A percentile compares a stretch with the other conserved stretches of the same genome.
Evolutionary conservation across 2,329 filamentous ascomycete species (phyloP).

Genomic region (Sclerotinia spermophila): DNA sequence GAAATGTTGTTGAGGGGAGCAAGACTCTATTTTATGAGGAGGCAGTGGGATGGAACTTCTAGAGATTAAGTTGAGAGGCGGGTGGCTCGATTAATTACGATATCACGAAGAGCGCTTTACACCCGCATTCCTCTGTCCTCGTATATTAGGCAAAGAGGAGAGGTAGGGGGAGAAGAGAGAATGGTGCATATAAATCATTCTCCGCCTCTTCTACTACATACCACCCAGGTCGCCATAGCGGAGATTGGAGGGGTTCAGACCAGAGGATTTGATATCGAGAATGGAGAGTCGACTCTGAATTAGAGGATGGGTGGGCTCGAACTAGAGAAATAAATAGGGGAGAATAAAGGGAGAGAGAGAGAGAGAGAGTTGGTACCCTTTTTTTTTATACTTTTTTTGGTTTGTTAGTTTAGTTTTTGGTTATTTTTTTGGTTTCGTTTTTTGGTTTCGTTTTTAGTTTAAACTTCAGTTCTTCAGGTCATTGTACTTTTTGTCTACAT

Average conservation of each 20-base stretch:
- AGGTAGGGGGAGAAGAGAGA: neutral
- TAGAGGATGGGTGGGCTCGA: neutral
- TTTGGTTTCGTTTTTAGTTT: no score
- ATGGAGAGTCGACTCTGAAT: neutral
- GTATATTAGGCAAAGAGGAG: neutral
- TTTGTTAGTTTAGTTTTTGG: neutral
- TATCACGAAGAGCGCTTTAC: neutral
- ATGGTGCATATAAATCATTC: neutral
- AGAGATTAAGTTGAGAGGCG: neutral
- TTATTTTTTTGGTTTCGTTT: neutral
- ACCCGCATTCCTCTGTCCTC: neutral
- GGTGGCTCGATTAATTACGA: neutral
- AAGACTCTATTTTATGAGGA: neutral
- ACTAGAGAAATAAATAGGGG: neutral
- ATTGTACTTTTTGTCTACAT: neutral
- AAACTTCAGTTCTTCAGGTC: no score
- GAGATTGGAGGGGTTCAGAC: neutral
- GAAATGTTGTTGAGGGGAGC: conserved; percentile 2
- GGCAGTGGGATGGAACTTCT: neutral
- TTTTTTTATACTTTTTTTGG: neutral
- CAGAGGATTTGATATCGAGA: neutral
- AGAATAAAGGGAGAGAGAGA: neutral
- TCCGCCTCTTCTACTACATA: neutral
- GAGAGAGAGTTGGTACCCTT: conserved; percentile 1
- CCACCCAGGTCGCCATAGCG: neutral